These are phyloP conservation scores for Acanthamoeba castellanii DNA, from an alignment of 208 protist species.

Conservation along the genomic window DNA sequence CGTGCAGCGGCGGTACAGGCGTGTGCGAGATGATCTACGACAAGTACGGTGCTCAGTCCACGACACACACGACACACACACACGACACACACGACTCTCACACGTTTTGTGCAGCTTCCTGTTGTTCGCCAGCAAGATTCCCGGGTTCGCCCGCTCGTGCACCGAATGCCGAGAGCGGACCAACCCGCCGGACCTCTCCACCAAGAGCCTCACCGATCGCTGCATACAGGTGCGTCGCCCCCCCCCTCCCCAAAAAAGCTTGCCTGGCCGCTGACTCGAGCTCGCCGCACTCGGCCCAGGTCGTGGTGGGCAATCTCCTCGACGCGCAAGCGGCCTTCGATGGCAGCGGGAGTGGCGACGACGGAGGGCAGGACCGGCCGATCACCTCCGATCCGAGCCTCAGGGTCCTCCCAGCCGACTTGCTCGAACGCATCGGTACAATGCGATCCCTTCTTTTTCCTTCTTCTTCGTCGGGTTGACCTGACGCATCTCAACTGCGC, in stretches of 20 bases:
- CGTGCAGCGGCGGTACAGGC: constrained; percentile 46
- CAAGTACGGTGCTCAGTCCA: neutral
- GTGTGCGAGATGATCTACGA: constrained; percentile 58
- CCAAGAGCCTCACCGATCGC: neutral
- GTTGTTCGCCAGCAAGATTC: constrained; percentile 38
- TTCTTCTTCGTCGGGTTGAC: no score
- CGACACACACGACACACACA: neutral
- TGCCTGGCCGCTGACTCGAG: neutral
- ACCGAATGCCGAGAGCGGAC: constrained; percentile 10
- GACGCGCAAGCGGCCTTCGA: neutral
- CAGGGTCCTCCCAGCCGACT: neutral
- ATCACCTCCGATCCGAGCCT: constrained; percentile 31
- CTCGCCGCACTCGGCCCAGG: neutral
- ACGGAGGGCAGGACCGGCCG: neutral
- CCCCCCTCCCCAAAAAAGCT: neutral
- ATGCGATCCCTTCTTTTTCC: neutral
- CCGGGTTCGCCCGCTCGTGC: neutral
- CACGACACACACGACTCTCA: neutral
- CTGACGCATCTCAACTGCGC: no score
- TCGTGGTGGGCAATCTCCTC: neutral
- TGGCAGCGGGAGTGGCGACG: neutral
- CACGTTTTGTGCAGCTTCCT: neutral
- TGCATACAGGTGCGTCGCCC: neutral
- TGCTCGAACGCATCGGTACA: constrained; percentile 1
- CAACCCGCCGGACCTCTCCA: neutral